A percentile compares a stretch with the other conserved stretches of the same genome.
phyloP scores from a whole-genome alignment of 139 green algal genomes.

The Pseudopediastrum boryanum region DNA sequence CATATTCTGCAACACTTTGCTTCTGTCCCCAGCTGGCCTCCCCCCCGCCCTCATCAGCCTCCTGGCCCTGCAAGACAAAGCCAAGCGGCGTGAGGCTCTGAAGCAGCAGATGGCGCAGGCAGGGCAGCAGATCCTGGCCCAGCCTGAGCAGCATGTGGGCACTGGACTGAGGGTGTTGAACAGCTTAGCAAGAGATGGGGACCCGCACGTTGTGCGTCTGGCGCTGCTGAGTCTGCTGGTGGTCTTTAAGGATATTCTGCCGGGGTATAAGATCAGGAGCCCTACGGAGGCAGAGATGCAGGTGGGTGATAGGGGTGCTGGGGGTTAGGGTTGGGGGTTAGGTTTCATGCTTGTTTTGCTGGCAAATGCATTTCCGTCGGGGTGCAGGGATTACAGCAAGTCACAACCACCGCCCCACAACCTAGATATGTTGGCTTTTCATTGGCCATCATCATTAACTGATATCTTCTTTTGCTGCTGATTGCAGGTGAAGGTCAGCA shows the following conservation, averaged over 20 bases:
- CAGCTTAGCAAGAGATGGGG: background rate
- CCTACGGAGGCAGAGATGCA: constrained; percentile 69
- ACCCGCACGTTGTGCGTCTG: constrained; percentile 65
- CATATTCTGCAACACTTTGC: constrained; percentile 7
- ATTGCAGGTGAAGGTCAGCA: constrained; percentile 66
- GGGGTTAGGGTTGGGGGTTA: too few species aligned
- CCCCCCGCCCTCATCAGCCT: constrained; percentile 47
- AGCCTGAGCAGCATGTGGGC: constrained; percentile 66
- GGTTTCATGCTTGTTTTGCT: background rate
- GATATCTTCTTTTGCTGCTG: background rate
- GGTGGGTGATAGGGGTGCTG: too few species aligned
- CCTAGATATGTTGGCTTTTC: too few species aligned
- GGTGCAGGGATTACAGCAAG: background rate
- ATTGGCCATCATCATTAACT: too few species aligned
- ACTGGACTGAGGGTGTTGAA: constrained; percentile 1
- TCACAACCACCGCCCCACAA: too few species aligned
- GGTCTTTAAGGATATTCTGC: constrained; percentile 88
- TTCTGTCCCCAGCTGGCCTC: constrained; percentile 29
- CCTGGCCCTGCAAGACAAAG: constrained; percentile 31
- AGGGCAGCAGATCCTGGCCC: constrained; percentile 71
- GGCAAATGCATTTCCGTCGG: background rate
- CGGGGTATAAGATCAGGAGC: constrained; percentile 85
- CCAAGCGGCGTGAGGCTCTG: constrained; percentile 52
- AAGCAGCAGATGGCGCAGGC: constrained; percentile 75
- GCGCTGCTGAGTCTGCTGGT: constrained; percentile 81